A percentile compares a stretch with the other conserved stretches of the same genome.
phyloP scores from a whole-genome alignment of 345 rosid species.

The Bruguiera parviflora region DNA sequence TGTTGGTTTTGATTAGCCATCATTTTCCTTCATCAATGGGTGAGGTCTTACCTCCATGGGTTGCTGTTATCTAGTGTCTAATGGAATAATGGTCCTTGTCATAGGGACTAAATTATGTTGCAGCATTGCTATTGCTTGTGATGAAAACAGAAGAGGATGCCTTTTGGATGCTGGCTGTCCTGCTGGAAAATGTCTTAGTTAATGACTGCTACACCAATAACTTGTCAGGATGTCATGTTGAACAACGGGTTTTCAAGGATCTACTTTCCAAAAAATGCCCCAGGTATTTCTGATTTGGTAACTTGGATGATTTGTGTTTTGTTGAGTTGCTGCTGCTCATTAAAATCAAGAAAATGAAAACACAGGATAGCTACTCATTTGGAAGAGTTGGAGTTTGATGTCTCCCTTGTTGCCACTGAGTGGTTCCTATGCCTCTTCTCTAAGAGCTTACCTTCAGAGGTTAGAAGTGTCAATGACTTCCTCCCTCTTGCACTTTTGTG shows the following conservation, averaged over 20 bases:
- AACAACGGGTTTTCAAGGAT: slow-evolving; percentile 95
- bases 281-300: slow-evolving; percentile 38
- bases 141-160: slow-evolving; percentile 99
- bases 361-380: slow-evolving; percentile 87
- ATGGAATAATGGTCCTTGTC: slow-evolving; percentile 7
- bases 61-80: neutral
- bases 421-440: slow-evolving; percentile 99
- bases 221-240: slow-evolving; percentile 97
- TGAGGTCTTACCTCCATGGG: neutral
- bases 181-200: slow-evolving; percentile 88
- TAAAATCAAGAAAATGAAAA: slow-evolving; percentile 16
- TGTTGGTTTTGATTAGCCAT: neutral
- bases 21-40: neutral
- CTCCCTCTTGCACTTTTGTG: neutral
- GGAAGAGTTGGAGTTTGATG: slow-evolving; percentile 90
- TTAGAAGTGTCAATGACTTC: slow-evolving; percentile 18
- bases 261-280: slow-evolving; percentile 83
- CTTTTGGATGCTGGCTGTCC: slow-evolving; percentile 98
- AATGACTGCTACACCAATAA: slow-evolving; percentile 93
- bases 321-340: neutral
- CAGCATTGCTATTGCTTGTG: slow-evolving; percentile 85
- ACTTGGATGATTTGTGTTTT: slow-evolving; percentile 2
- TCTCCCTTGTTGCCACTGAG: slow-evolving; percentile 96
- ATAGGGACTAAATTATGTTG: slow-evolving; percentile 97
- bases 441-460: slow-evolving; percentile 99